Evolutionary conservation across 768 basidiomycete genomes (phyloP).

Genomic region (Strobilomyces dryophilus): DNA sequence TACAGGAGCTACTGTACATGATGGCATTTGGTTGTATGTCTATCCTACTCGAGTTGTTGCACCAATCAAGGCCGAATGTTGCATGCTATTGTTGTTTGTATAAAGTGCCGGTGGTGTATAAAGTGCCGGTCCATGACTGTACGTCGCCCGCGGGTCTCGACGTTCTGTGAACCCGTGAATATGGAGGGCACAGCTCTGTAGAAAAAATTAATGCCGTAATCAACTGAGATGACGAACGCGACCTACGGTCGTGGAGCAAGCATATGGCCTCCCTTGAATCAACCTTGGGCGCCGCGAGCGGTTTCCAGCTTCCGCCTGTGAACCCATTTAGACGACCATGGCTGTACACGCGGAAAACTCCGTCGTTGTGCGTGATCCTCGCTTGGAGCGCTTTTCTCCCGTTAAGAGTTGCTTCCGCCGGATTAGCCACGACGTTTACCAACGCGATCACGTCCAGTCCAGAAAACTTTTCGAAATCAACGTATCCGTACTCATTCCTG

Average conservation of each 20-base stretch:
- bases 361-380: constrained; percentile 95
- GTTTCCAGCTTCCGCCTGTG: constrained; percentile 83
- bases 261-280: constrained; percentile 76
- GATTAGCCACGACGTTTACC: constrained; percentile 85
- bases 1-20: no score
- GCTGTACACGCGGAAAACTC: constrained; percentile 14
- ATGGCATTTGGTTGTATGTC: no score
- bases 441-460: constrained; percentile 95
- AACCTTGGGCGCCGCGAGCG: constrained; percentile 62
- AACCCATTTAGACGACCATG: neutral
- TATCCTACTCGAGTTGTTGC: no score
- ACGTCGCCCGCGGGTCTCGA: constrained; percentile 84
- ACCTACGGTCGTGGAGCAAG: constrained; percentile 64
- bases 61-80: no score
- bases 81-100: no score
- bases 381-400: constrained; percentile 75
- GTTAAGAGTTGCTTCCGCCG: constrained; percentile 65
- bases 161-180: constrained; percentile 97
- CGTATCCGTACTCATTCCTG: constrained; percentile 81
- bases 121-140: no score
- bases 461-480: constrained; percentile 97
- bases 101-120: no score
- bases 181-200: constrained; percentile 79
- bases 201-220: constrained; percentile 1
- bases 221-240: neutral